Evolutionary conservation across 495 filamentous ascomycete species (phyloP).

Genomic region (Hypomontagnella monticulosa): DNA sequence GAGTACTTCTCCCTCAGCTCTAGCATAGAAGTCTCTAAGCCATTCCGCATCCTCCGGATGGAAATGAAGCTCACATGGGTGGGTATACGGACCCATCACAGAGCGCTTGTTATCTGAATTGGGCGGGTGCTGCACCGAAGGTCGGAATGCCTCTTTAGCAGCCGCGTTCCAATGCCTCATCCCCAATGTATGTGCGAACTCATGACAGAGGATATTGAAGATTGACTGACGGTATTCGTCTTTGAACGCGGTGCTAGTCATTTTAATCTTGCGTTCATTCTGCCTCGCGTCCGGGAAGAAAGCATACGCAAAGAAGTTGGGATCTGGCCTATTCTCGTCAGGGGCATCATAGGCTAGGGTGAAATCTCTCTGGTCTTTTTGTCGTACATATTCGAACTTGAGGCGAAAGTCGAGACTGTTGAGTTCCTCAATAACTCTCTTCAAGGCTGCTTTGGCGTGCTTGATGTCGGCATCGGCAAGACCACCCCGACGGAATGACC

Average conservation of each 20-base stretch:
- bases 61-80: neutral
- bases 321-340: neutral
- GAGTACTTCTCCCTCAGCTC: no score
- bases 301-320: neutral
- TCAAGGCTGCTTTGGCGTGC: neutral
- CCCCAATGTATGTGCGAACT: neutral
- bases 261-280: neutral
- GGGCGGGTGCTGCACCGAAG: neutral
- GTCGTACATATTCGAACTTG: neutral
- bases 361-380: neutral
- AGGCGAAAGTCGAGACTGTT: neutral
- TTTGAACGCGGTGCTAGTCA: neutral
- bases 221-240: neutral
- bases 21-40: neutral
- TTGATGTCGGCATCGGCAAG: neutral
- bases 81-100: neutral
- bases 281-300: neutral
- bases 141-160: neutral
- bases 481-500: neutral
- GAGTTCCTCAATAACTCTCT: neutral
- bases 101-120: neutral
- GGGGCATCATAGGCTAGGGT: neutral
- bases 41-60: neutral
- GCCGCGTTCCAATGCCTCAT: slow-evolving; percentile 6
- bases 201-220: slow-evolving; percentile 1